Percentiles rank a stretch among this genome's conserved stretches.
Conservation (phyloP, 139 green algal genomes). For the Tetradesmus lagerheimii region DNA sequence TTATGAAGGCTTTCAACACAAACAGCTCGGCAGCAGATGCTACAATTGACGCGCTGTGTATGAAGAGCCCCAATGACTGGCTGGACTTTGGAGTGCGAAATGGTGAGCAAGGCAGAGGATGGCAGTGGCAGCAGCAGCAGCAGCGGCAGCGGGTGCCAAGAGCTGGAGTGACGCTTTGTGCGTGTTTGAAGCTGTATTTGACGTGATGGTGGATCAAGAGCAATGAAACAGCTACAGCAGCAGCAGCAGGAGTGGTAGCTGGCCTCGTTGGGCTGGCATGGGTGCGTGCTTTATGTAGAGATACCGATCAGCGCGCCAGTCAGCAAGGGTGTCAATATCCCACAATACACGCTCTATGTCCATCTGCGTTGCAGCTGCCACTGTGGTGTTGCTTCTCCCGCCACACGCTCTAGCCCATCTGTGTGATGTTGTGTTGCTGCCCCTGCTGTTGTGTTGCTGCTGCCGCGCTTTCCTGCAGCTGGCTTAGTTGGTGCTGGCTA, state of each 20-base stretch:
- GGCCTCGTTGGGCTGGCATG: too few relatives aligned
- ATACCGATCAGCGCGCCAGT: too few relatives aligned
- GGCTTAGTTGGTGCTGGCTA: not conserved
- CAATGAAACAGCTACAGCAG: not conserved
- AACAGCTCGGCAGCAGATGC: constrained; percentile 32
- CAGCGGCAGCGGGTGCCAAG: not conserved
- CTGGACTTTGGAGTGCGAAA: constrained; percentile 26
- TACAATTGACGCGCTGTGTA: constrained; percentile 31
- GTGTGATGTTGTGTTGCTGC: too few relatives aligned
- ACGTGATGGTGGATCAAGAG: too few relatives aligned
- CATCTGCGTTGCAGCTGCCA: too few relatives aligned
- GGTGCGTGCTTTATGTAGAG: too few relatives aligned
- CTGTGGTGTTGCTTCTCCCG: too few relatives aligned
- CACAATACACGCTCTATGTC: too few relatives aligned
- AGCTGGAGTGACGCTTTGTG: too few relatives aligned
- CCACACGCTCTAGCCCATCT: too few relatives aligned
- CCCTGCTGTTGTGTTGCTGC: not conserved
- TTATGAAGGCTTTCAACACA: constrained; percentile 39
- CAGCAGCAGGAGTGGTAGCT: not conserved
- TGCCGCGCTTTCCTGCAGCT: not conserved
- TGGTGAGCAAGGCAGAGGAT: not conserved
- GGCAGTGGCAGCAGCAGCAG: not conserved
- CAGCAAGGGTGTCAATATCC: too few relatives aligned
- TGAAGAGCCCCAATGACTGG: constrained; percentile 43
- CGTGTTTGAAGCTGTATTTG: too few relatives aligned